These are phyloP conservation scores for Carex arenaria DNA, from an alignment of 202 grass and related monocot genomes.

Conservation along the genomic window DNA sequence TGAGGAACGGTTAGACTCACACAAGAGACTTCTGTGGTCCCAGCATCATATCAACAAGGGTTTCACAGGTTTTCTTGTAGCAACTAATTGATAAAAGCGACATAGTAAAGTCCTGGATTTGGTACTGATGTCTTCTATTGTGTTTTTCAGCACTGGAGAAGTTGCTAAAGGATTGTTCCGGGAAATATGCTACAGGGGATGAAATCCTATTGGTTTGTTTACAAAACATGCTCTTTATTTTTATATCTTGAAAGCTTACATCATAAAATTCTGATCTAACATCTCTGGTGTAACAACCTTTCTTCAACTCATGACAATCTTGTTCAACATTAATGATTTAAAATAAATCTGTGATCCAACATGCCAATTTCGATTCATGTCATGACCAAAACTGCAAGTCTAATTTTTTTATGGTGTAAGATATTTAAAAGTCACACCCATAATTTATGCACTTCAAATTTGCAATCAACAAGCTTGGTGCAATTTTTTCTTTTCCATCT, in stretches of 20 bases:
- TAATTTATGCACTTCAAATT: not conserved
- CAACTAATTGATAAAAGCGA: not conserved
- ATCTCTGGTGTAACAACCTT: not conserved
- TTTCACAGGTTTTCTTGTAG: conserved; percentile 51
- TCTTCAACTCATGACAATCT: not conserved
- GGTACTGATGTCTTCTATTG: conserved; percentile 3
- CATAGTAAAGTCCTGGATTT: not conserved
- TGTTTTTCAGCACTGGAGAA: conserved; percentile 65
- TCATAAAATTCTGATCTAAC: not conserved
- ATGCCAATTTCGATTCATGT: not conserved
- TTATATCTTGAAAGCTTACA: not conserved
- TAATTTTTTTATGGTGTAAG: not conserved
- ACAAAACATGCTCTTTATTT: not conserved
- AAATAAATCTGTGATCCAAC: not conserved
- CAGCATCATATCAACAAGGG: conserved; percentile 75
- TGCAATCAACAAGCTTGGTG: too few relatives aligned
- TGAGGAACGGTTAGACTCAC: conserved; percentile 35
- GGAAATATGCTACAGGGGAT: conserved; percentile 79
- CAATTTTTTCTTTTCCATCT: too few relatives aligned
- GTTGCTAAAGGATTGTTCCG: conserved; percentile 49
- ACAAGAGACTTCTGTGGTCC: conserved; percentile 45
- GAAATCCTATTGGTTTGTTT: conserved; percentile 67
- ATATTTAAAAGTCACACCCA: not conserved
- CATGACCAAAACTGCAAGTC: not conserved
- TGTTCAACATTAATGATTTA: too few relatives aligned